Evolutionary conservation across 2,329 filamentous ascomycete genomes (phyloP).

Genomic region (Venturia aucupariae): DNA sequence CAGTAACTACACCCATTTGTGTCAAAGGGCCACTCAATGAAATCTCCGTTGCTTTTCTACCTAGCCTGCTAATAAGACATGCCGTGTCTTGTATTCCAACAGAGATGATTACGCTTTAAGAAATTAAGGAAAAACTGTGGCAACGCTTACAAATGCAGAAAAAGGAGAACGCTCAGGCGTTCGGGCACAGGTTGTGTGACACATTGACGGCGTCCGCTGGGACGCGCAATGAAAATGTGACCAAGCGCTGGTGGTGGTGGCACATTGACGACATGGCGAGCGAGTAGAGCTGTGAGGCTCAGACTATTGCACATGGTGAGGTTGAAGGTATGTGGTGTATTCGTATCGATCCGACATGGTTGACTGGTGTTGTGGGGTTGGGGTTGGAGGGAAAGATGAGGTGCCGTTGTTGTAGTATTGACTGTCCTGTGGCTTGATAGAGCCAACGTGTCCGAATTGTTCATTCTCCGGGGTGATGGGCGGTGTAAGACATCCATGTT

Average conservation of each 20-base stretch:
- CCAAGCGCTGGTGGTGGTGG: neutral
- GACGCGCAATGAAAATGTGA: conserved; percentile 1
- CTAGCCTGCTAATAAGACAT: neutral
- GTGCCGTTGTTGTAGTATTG: conserved; percentile 20
- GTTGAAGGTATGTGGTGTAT: conserved; percentile 27
- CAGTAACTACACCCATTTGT: neutral
- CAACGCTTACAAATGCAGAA: conserved; percentile 14
- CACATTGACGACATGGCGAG: conserved; percentile 1
- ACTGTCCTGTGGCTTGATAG: conserved; percentile 20
- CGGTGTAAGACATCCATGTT: conserved; percentile 72
- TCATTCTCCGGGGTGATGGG: conserved; percentile 70
- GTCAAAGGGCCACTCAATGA: conserved; percentile 2
- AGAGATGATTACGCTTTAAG: conserved; percentile 10
- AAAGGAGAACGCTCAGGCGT: conserved; percentile 11
- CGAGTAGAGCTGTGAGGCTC: conserved; percentile 2
- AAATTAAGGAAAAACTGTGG: conserved; percentile 4
- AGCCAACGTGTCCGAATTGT: conserved; percentile 22
- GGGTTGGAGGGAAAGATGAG: conserved; percentile 28
- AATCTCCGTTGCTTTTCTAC: neutral
- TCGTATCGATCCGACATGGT: conserved; percentile 26
- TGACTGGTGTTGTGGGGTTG: conserved; percentile 26
- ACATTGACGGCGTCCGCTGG: neutral
- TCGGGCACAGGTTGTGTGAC: conserved; percentile 12
- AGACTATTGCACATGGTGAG: conserved; percentile 27
- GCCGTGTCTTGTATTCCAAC: conserved; percentile 10